Percentiles rank a stretch among this genome's conserved stretches.
These are phyloP conservation scores for Lactarius hatsudake DNA, from an alignment of 768 basidiomycete genomes.

Conservation along the genomic window DNA sequence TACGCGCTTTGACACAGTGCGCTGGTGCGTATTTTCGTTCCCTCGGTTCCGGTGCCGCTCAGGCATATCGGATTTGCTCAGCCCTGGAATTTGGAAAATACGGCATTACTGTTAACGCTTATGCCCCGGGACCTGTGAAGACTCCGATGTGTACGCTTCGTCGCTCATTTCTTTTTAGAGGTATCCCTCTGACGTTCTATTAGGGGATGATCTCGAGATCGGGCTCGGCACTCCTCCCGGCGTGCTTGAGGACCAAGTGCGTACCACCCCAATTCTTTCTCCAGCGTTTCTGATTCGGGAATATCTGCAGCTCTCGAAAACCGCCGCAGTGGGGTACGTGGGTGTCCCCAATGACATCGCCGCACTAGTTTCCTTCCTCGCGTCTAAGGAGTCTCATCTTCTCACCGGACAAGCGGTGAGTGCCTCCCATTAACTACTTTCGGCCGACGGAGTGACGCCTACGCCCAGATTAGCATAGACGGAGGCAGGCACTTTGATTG, in stretches of 20 bases:
- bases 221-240: slow-evolving; percentile 11
- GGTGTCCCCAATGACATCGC: slow-evolving; percentile 33
- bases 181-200: background rate
- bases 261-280: background rate
- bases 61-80: background rate
- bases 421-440: background rate
- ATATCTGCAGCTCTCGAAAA: slow-evolving; percentile 15
- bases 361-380: slow-evolving; percentile 35
- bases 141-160: slow-evolving; percentile 26
- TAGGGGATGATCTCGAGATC: slow-evolving; percentile 20
- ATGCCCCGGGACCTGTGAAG: slow-evolving; percentile 28
- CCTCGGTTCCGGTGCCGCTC: background rate
- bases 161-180: background rate
- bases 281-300: background rate
- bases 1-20: slow-evolving; percentile 34
- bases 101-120: slow-evolving; percentile 30
- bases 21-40: slow-evolving; percentile 18
- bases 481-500: slow-evolving; percentile 24
- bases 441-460: slow-evolving; percentile 2
- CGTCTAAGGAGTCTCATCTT: slow-evolving; percentile 33
- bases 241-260: slow-evolving; percentile 20
- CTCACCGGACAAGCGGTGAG: slow-evolving; percentile 33
- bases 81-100: slow-evolving; percentile 27
- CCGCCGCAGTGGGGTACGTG: slow-evolving; percentile 27
- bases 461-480: slow-evolving; percentile 21